phyloP scores from a whole-genome alignment of 768 basidiomycete genomes.

The Russula foetens region DNA sequence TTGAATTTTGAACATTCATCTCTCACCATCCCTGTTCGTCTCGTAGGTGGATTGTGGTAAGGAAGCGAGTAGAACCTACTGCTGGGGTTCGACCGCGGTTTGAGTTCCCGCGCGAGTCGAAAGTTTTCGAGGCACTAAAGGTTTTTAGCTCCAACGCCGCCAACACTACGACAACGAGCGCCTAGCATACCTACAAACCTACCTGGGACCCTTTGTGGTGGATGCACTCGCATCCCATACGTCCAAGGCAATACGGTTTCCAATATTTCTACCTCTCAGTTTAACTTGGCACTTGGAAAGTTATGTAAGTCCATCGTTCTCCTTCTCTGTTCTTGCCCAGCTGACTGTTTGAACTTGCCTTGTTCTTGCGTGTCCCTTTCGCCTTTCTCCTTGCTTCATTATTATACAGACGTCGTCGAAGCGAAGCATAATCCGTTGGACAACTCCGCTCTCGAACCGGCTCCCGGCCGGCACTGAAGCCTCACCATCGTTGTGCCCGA shows the following conservation, averaged over 20 bases:
- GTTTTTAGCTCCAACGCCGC: slow-evolving; percentile 1
- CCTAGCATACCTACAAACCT: neutral
- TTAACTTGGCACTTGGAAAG: slow-evolving; percentile 5
- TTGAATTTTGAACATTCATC: neutral
- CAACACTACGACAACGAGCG: neutral
- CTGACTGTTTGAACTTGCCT: slow-evolving; percentile 1
- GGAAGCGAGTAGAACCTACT: neutral
- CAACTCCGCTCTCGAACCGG: slow-evolving; percentile 9
- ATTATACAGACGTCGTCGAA: slow-evolving; percentile 1
- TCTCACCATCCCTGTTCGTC: neutral
- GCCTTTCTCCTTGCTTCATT: neutral
- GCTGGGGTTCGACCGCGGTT: neutral
- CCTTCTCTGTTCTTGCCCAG: slow-evolving; percentile 3
- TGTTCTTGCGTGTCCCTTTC: neutral
- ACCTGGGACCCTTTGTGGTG: neutral
- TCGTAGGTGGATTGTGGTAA: too few species aligned
- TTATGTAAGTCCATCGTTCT: slow-evolving; percentile 19
- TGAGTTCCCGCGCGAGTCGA: slow-evolving; percentile 1
- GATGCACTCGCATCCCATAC: slow-evolving; percentile 1
- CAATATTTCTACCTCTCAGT: neutral
- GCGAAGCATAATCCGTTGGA: neutral
- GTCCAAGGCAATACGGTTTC: slow-evolving; percentile 7
- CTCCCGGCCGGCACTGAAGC: slow-evolving; percentile 10
- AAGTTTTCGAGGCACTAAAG: neutral
- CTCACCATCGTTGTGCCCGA: slow-evolving; percentile 6